Evolutionary conservation across 768 basidiomycete genomes (phyloP).

Genomic region (Chalciporus pseudorubinellus): DNA sequence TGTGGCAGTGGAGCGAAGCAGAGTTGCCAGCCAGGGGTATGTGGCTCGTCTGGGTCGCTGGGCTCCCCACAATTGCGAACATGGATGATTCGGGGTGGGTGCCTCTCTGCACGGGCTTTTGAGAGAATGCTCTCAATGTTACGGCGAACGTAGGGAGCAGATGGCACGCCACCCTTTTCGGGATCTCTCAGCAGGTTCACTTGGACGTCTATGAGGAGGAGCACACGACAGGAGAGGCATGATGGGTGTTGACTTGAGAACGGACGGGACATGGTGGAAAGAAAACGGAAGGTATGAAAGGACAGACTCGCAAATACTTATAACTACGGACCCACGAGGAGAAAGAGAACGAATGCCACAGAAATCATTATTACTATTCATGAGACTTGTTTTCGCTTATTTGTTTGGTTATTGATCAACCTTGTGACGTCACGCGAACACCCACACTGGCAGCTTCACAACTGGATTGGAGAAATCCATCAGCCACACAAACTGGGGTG

Average conservation of each 20-base stretch:
- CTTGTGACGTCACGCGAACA: constrained; percentile 26
- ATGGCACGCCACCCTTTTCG: constrained; percentile 52
- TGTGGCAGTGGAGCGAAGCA: constrained; percentile 47
- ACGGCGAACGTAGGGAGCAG: constrained; percentile 38
- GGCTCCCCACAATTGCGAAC: constrained; percentile 63
- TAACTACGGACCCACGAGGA: not conserved
- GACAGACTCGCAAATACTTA: not conserved
- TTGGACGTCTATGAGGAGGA: constrained; percentile 62
- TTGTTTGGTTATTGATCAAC: constrained; percentile 1
- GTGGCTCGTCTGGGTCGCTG: constrained; percentile 59
- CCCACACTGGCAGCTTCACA: no score
- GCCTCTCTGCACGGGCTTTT: constrained; percentile 45
- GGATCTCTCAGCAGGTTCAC: constrained; percentile 47
- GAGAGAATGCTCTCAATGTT: constrained; percentile 52
- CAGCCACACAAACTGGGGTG: no score
- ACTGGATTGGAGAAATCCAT: no score
- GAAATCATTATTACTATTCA: no score
- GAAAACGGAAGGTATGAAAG: not conserved
- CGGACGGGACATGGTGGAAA: constrained; percentile 18
- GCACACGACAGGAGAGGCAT: constrained; percentile 38
- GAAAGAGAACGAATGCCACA: not conserved
- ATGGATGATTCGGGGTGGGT: constrained; percentile 60
- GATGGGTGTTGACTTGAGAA: constrained; percentile 15
- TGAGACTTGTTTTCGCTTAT: constrained; percentile 8
- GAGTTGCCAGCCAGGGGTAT: constrained; percentile 60